Evolutionary conservation across 768 basidiomycete species (phyloP).

Genomic region (Saitozyma podzolica): DNA sequence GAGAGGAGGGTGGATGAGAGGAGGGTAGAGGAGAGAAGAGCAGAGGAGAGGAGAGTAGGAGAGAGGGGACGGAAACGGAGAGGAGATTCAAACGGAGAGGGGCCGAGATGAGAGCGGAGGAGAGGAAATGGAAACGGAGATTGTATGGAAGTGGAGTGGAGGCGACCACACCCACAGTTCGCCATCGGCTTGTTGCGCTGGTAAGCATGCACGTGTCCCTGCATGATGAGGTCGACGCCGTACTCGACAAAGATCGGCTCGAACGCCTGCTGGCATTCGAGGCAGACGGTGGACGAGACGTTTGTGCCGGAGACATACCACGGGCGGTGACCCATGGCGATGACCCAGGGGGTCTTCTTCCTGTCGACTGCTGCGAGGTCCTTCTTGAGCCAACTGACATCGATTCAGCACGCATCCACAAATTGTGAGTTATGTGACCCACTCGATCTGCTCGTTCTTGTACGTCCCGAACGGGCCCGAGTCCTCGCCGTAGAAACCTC

Average conservation of each 20-base stretch:
- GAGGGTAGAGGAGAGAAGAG: background rate
- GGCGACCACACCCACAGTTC: conserved; percentile 13
- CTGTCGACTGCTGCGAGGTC: conserved; percentile 20
- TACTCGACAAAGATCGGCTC: conserved; percentile 10
- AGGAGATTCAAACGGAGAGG: too few relatives aligned
- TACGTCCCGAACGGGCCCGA: background rate
- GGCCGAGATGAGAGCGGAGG: too few relatives aligned
- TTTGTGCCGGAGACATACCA: conserved; percentile 6
- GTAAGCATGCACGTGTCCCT: conserved; percentile 14
- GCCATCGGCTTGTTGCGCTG: conserved; percentile 3
- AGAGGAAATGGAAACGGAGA: too few relatives aligned
- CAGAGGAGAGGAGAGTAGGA: background rate
- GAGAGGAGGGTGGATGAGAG: background rate
- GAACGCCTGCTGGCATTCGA: conserved; percentile 5
- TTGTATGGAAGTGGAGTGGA: background rate
- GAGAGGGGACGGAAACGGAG: too few relatives aligned
- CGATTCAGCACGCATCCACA: too few relatives aligned
- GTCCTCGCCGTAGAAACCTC: conserved; percentile 2
- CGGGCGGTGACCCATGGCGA: conserved; percentile 21
- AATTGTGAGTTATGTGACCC: too few relatives aligned
- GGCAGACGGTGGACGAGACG: background rate
- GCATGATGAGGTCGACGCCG: conserved; percentile 12
- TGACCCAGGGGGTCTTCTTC: conserved; percentile 20
- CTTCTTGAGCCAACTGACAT: background rate
- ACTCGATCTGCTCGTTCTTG: conserved; percentile 7